Evolutionary conservation across 208 protist species (phyloP).

Genomic region (Naegleria gruberi): DNA sequence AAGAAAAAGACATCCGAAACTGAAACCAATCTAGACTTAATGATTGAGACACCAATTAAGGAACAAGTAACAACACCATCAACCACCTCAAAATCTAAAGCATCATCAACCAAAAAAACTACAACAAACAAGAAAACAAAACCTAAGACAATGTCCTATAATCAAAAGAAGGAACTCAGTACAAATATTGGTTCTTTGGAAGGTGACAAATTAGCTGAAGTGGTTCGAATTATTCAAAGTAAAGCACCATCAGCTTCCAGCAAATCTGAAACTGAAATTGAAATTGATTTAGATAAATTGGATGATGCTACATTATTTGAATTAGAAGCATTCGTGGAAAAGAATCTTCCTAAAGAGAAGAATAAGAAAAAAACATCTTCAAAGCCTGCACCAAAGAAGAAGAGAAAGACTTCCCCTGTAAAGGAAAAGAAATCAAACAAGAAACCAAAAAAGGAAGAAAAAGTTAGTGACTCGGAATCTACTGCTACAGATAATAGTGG

Average conservation of each 20-base stretch:
- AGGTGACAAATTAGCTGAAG: not conserved
- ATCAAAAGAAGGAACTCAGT: slow-evolving; percentile 14
- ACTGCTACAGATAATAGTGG: not conserved
- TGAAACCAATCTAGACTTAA: too few species aligned
- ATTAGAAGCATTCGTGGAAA: slow-evolving; percentile 11
- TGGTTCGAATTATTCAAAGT: slow-evolving; percentile 21
- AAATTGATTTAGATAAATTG: slow-evolving; percentile 24
- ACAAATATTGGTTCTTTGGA: not conserved
- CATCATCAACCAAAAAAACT: not conserved
- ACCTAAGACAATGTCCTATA: slow-evolving; percentile 12
- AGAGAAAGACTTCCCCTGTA: not conserved
- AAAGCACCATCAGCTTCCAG: not conserved
- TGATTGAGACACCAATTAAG: not conserved
- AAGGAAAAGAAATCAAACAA: not conserved
- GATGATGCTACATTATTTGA: slow-evolving; percentile 12
- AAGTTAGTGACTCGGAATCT: not conserved
- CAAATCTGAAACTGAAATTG: slow-evolving; percentile 9
- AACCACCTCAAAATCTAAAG: not conserved
- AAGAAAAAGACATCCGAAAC: too few species aligned
- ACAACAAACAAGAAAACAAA: not conserved
- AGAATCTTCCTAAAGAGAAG: slow-evolving; percentile 1
- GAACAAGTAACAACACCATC: not conserved
- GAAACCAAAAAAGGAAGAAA: not conserved
- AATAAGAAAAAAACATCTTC: not conserved
- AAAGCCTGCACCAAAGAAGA: not conserved